phyloP scores from a whole-genome alignment of 257 asterid genomes.

The Solanum neorickii region DNA sequence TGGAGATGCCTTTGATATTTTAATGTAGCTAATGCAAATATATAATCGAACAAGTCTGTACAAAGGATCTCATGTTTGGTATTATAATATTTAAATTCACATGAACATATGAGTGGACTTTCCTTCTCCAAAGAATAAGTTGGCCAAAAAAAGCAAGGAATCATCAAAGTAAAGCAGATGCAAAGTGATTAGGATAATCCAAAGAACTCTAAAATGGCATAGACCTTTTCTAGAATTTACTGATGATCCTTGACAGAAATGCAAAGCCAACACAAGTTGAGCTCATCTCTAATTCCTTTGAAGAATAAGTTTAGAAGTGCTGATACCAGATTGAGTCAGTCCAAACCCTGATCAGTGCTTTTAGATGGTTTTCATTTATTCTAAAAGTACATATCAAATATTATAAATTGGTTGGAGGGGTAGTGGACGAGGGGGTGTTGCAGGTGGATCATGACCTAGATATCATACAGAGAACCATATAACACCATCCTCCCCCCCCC shows the following conservation, averaged over 20 bases:
- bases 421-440: not conserved
- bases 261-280: not conserved
- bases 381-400: not conserved
- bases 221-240: not conserved
- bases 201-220: not conserved
- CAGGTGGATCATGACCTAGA: not conserved
- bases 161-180: conserved; percentile 9
- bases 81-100: not conserved
- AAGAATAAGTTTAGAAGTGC: not conserved
- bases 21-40: not conserved
- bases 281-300: not conserved
- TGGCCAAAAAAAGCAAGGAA: not conserved
- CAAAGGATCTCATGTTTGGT: not conserved
- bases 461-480: not conserved
- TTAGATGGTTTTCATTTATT: not conserved
- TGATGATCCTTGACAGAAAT: not conserved
- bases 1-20: not conserved
- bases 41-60: not conserved
- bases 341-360: not conserved
- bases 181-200: conserved; percentile 1
- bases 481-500: not conserved
- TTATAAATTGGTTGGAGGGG: not conserved
- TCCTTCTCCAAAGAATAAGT: conserved; percentile 1
- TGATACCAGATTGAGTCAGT: not conserved
- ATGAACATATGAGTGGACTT: not conserved